A percentile compares a stretch with the other conserved stretches of the same genome.
Evolutionary conservation across 495 filamentous ascomycete genomes (phyloP).

Genomic region (Xylaria bambusicola): DNA sequence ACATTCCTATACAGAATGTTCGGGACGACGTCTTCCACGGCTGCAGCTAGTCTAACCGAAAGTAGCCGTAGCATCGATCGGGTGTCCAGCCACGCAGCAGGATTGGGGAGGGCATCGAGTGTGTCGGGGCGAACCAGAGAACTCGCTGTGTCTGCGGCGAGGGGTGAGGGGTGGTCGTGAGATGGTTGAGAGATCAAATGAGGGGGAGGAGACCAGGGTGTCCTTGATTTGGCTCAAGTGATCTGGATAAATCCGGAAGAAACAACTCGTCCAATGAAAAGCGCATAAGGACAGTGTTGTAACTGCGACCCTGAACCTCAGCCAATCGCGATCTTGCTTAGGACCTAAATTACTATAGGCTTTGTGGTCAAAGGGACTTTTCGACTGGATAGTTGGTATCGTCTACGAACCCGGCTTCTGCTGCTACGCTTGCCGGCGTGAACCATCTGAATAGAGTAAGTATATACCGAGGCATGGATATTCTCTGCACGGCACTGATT

Average conservation of each 20-base stretch:
- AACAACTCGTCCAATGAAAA: slow-evolving; percentile 17
- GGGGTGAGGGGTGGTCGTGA: not conserved
- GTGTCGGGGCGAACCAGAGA: not conserved
- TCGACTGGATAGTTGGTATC: not conserved
- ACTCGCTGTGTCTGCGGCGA: not conserved
- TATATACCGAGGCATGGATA: no score
- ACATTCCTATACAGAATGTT: slow-evolving; percentile 18
- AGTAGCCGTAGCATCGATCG: not conserved
- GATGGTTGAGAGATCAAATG: not conserved
- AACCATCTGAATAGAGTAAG: not conserved
- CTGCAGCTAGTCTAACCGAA: slow-evolving; percentile 5
- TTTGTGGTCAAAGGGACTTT: not conserved
- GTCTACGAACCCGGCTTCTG: slow-evolving; percentile 7
- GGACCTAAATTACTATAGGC: not conserved
- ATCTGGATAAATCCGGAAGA: slow-evolving; percentile 22
- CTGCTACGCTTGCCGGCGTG: not conserved
- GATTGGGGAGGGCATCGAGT: not conserved
- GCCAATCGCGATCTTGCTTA: not conserved
- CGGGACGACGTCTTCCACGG: slow-evolving; percentile 17
- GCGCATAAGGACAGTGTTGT: not conserved
- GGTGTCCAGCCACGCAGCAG: slow-evolving; percentile 3
- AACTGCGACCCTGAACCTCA: not conserved
- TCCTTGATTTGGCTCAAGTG: slow-evolving; percentile 6
- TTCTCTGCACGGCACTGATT: no score
- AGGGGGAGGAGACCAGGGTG: slow-evolving; percentile 3